phyloP scores from a whole-genome alignment of 23 red algal genomes.

The Gracilaria gracilis region DNA sequence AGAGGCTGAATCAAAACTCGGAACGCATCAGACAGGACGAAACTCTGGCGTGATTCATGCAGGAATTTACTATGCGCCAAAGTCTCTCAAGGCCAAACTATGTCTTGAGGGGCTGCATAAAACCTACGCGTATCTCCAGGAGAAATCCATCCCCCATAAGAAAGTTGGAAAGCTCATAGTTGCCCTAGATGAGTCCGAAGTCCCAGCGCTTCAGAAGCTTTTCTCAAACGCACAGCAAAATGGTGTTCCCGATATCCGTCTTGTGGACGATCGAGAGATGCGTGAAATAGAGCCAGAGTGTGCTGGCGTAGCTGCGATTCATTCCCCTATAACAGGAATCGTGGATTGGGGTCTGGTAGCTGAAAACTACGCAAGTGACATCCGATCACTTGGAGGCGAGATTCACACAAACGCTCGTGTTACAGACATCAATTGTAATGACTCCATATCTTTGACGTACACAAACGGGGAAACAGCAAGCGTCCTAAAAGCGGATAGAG shows the following conservation, averaged over 20 bases:
- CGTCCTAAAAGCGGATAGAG: conserved; percentile 40
- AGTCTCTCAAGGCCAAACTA: conserved; percentile 78
- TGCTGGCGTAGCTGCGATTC: conserved; percentile 64
- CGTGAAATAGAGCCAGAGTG: conserved; percentile 67
- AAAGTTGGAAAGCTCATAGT: conserved; percentile 89
- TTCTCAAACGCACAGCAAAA: conserved; percentile 64
- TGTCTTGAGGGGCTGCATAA: conserved; percentile 79
- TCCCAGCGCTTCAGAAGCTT: conserved; percentile 59
- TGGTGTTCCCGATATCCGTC: conserved; percentile 67
- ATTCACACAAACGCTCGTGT: conserved; percentile 40
- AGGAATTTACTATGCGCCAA: conserved; percentile 88
- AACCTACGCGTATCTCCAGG: conserved; percentile 65
- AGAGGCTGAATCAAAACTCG: conserved; percentile 65
- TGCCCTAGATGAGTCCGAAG: conserved; percentile 70
- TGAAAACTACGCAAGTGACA: conserved; percentile 57
- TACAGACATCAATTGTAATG: conserved; percentile 38
- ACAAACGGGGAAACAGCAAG: background rate
- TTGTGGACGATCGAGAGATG: conserved; percentile 38
- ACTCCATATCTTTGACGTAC: conserved; percentile 31
- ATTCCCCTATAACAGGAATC: conserved; percentile 85
- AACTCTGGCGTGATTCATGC: conserved; percentile 94
- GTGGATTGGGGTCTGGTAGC: conserved; percentile 77
- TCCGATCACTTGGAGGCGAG: conserved; percentile 40
- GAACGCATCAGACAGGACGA: conserved; percentile 74
- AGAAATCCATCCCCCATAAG: conserved; percentile 65